These are phyloP conservation scores for Halenospora varia DNA, from an alignment of 495 filamentous ascomycete species.

Conservation along the genomic window DNA sequence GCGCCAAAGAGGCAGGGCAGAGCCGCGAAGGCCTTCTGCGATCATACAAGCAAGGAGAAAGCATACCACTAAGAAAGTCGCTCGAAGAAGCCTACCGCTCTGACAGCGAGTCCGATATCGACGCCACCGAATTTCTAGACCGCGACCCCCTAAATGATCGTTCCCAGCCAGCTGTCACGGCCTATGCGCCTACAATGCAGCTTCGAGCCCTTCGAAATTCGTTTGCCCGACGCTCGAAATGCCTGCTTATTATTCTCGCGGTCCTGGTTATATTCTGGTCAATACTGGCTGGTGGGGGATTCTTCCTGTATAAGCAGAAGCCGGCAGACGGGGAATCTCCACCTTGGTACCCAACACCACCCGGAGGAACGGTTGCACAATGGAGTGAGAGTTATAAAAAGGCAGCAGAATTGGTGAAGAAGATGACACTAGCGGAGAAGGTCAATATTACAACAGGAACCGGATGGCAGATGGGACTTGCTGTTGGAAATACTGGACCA, in stretches of 20 bases:
- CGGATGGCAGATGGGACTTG: slow-evolving; percentile 86
- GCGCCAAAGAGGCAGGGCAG: slow-evolving; percentile 9
- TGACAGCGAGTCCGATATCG: slow-evolving; percentile 23
- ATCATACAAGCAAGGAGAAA: slow-evolving; percentile 19
- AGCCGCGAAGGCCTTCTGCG: slow-evolving; percentile 25
- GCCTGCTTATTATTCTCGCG: slow-evolving; percentile 8
- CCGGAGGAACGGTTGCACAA: slow-evolving; percentile 64
- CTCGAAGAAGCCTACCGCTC: slow-evolving; percentile 22
- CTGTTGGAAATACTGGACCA: slow-evolving; percentile 84
- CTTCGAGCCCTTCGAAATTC: slow-evolving; percentile 1
- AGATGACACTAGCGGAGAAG: slow-evolving; percentile 88
- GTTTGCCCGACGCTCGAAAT: slow-evolving; percentile 19
- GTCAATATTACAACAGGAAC: slow-evolving; percentile 93
- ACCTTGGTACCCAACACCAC: slow-evolving; percentile 82
- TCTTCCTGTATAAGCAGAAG: slow-evolving; percentile 16
- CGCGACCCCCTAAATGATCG: slow-evolving; percentile 12
- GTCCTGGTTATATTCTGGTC: slow-evolving; percentile 19
- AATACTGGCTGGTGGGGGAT: slow-evolving; percentile 16
- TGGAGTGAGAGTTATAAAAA: slow-evolving; percentile 84
- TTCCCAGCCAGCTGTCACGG: slow-evolving; percentile 11
- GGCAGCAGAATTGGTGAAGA: slow-evolving; percentile 69
- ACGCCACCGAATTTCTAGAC: slow-evolving; percentile 25
- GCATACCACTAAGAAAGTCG: slow-evolving; percentile 17
- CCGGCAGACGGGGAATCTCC: slow-evolving; percentile 53
- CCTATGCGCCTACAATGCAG: slow-evolving; percentile 2